Evolutionary conservation across 2,329 filamentous ascomycete genomes (phyloP), one percentile per base, ranked within the genome.

Genomic region (Cadophora luteo-olivacea): DNA sequence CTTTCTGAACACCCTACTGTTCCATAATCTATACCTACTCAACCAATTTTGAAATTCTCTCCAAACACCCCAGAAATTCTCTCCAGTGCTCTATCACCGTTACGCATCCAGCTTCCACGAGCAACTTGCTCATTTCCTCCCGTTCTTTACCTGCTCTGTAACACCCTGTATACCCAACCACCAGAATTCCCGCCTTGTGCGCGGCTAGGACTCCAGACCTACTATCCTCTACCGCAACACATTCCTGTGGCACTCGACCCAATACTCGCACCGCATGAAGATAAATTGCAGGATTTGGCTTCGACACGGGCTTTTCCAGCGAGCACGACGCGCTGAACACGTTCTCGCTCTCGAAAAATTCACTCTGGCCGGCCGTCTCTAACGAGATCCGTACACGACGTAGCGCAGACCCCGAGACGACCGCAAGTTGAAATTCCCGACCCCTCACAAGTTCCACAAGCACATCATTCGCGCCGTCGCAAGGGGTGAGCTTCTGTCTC

Each of bases 261-360:
- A 97, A 85, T 78, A 87, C 82, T 81, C 93, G 82, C 78, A 94
- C 87, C 29, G 94, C 92, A 79, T 91, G 86, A 72, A 93, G 81
- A 83, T 97, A 97, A 81, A 97, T 91, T 74, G 92, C 92, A 24
- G 94, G 94, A 81, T 97, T 92, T 19, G 94, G 94, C 87, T 97
- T 97, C 80, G 89, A 92, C 66, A 92, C 94, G 19, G 94, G 94
- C 77, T 84, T 88, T 68, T 87, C 83, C 74, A 97, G 86, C 89
- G 68, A 94, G 81, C 77, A 97, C 92, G 2, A 87, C 88, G 25
- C 85, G 41, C 41, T 45, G 41, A 45, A 45, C 12, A 45, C 41
- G 11, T 45, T 14, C 11, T 45, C 41, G 12, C 12, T 19, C 3
- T 45, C 41, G 19, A 45, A 45, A 14, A 45, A 45, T 19, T 5